Percentiles rank a stretch among this genome's conserved stretches.
Evolutionary conservation across 192 early-diverging fungal species (phyloP).

Genomic region (Dispira simplex): DNA sequence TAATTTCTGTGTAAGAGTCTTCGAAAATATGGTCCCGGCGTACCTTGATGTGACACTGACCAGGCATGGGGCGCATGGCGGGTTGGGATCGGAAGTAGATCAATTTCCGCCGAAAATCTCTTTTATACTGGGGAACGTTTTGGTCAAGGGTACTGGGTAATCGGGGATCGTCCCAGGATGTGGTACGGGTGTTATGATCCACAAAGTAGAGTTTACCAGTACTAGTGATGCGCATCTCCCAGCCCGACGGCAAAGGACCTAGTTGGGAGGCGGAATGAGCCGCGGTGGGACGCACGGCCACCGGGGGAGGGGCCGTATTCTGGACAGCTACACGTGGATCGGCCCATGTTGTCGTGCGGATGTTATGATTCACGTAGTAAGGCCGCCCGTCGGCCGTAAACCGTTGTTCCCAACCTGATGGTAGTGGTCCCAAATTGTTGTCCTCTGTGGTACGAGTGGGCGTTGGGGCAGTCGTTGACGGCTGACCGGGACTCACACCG

Average conservation of each 20-base stretch:
- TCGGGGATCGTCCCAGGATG: slow-evolving; percentile 33
- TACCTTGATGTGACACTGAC: slow-evolving; percentile 11
- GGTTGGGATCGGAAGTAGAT: slow-evolving; percentile 10
- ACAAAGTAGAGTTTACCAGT: slow-evolving; percentile 38
- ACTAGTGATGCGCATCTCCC: slow-evolving; percentile 50
- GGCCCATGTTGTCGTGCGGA: slow-evolving; percentile 70
- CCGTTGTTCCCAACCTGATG: slow-evolving; percentile 19
- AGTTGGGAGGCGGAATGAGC: not conserved
- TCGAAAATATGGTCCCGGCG: slow-evolving; percentile 12
- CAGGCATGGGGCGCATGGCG: slow-evolving; percentile 12
- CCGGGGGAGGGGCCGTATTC: not conserved
- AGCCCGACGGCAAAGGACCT: slow-evolving; percentile 21
- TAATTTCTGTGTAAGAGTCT: slow-evolving; percentile 12
- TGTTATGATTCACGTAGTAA: slow-evolving; percentile 32
- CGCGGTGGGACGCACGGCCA: not conserved
- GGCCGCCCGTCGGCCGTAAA: slow-evolving; percentile 17
- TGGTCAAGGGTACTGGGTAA: slow-evolving; percentile 17
- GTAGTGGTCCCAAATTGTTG: slow-evolving; percentile 32
- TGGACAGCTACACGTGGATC: slow-evolving; percentile 47
- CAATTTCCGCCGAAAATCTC: slow-evolving; percentile 43
- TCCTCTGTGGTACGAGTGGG: not conserved
- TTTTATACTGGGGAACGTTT: slow-evolving; percentile 82
- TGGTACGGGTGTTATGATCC: slow-evolving; percentile 21
- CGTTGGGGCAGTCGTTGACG: not conserved
- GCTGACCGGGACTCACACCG: not conserved